Conservation (phyloP, 345 rosid species). For the Acer yangbiense region DNA sequence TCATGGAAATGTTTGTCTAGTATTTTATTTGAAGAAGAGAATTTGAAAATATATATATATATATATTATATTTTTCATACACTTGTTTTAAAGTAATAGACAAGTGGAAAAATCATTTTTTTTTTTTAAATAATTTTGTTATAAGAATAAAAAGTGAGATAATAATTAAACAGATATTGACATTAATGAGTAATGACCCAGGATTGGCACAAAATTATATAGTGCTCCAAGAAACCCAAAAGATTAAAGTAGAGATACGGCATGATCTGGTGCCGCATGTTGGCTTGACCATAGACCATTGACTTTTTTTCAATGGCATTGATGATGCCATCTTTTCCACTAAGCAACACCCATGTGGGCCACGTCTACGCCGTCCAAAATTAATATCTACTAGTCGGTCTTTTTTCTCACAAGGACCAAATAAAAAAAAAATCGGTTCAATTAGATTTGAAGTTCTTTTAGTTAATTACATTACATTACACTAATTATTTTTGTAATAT, state of each 20-base stretch:
- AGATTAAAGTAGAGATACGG: not conserved
- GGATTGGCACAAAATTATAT: not conserved
- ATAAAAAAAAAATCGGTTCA: no score
- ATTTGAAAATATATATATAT: not conserved
- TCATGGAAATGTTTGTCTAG: not conserved
- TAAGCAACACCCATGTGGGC: conserved; percentile 3
- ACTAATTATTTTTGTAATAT: no score
- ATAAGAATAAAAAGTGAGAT: no score
- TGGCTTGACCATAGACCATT: not conserved
- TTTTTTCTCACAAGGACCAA: no score
- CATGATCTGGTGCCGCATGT: not conserved
- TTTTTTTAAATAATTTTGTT: no score
- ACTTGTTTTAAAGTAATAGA: not conserved
- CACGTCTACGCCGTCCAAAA: not conserved
- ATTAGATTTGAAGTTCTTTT: no score
- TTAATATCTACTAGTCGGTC: not conserved
- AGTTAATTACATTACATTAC: no score
- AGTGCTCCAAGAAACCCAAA: not conserved
- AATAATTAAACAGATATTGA: not conserved
- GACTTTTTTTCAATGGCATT: not conserved
- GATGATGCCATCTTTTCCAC: not conserved
- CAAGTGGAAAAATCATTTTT: not conserved
- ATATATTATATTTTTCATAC: not conserved
- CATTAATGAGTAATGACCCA: not conserved
- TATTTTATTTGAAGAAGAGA: not conserved